Conservation (phyloP, 257 asterid genomes). For the Scutellaria galericulata region DNA sequence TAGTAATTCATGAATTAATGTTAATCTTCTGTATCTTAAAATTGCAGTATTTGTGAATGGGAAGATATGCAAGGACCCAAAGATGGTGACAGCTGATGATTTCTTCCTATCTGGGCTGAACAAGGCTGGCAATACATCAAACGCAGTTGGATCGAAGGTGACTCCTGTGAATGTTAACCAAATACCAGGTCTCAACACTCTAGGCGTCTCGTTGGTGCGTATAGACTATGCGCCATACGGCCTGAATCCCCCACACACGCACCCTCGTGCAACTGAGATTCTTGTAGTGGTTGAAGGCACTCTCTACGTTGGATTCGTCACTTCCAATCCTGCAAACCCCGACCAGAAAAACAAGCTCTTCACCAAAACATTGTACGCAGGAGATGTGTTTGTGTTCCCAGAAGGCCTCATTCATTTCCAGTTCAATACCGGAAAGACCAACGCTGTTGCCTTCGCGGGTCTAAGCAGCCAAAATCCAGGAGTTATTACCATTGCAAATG, state of each 20-base stretch:
- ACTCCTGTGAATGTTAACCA: too few relatives aligned
- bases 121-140: too few relatives aligned
- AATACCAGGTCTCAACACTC: too few relatives aligned
- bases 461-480: background rate
- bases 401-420: constrained; percentile 43
- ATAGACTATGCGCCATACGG: background rate
- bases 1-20: too few relatives aligned
- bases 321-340: constrained; percentile 38
- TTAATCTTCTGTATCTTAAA: too few relatives aligned
- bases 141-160: too few relatives aligned
- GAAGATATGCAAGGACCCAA: too few relatives aligned
- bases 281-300: constrained; percentile 42
- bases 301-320: constrained; percentile 39
- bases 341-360: constrained; percentile 38
- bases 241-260: background rate
- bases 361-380: constrained; percentile 26
- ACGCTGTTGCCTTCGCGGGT: constrained; percentile 17
- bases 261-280: background rate
- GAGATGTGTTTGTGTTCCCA: constrained; percentile 43
- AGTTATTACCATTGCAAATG: too few relatives aligned
- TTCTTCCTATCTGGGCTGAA: too few relatives aligned
- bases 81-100: too few relatives aligned
- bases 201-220: background rate
- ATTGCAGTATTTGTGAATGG: too few relatives aligned
- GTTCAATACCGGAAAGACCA: constrained; percentile 33